phyloP scores from a whole-genome alignment of 352 stramenopile genomes.

The Pythium volutum region DNA sequence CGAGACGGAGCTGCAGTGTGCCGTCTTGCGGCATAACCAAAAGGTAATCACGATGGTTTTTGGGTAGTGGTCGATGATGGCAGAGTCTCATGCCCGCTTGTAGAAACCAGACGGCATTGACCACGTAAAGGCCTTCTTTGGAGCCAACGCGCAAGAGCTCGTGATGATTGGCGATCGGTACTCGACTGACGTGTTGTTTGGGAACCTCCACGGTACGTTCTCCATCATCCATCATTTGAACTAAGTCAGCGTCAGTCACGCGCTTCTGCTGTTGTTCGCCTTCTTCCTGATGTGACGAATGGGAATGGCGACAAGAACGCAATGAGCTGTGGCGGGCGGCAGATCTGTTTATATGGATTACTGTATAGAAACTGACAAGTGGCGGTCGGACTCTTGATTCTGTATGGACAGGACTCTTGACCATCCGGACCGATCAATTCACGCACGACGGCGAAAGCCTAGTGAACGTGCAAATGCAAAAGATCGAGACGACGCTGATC shows the following conservation, averaged over 20 bases:
- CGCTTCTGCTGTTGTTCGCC: no score
- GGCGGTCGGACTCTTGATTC: background rate
- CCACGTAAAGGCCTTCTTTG: conserved; percentile 87
- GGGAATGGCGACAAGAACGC: background rate
- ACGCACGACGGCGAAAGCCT: conserved; percentile 56
- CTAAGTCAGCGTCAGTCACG: no score
- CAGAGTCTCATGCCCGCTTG: background rate
- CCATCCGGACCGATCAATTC: conserved; percentile 92
- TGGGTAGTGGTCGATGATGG: background rate
- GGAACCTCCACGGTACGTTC: conserved; percentile 88
- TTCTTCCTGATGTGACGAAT: no score
- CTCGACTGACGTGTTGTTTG: conserved; percentile 97
- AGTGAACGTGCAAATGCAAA: conserved; percentile 67
- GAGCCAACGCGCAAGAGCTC: conserved; percentile 68
- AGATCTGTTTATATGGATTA: no score
- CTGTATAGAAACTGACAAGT: background rate
- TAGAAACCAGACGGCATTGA: conserved; percentile 91
- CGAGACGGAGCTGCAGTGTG: conserved; percentile 74
- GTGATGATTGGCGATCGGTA: conserved; percentile 97
- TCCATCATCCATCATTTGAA: background rate
- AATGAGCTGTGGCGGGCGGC: no score
- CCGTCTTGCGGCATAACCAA: conserved; percentile 88
- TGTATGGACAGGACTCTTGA: conserved; percentile 86
- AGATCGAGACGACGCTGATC: conserved; percentile 62
- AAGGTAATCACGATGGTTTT: conserved; percentile 82